A percentile compares a stretch with the other conserved stretches of the same genome.
These are phyloP conservation scores for Poa annua DNA, from an alignment of 176 grass and related monocot genomes.

Conservation along the genomic window DNA sequence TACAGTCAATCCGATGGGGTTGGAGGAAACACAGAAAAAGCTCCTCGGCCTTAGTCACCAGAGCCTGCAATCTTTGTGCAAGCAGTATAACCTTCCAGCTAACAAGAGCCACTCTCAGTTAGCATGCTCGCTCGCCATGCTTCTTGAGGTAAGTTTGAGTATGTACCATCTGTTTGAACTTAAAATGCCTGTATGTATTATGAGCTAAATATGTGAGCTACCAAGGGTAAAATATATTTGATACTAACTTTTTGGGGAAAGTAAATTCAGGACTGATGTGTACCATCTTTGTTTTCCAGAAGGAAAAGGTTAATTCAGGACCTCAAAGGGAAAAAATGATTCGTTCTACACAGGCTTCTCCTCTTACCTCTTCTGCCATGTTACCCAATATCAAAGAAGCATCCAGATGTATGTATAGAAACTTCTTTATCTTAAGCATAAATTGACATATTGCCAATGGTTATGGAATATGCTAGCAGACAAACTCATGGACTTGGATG, in stretches of 20 bases:
- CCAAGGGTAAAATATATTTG: background rate
- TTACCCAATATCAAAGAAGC: constrained; percentile 50
- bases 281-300: constrained; percentile 33
- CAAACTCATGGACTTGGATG: constrained; percentile 28
- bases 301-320: constrained; percentile 42
- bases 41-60: constrained; percentile 64
- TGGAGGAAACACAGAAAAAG: constrained; percentile 55
- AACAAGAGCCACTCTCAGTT: constrained; percentile 72
- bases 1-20: constrained; percentile 56
- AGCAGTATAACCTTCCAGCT: constrained; percentile 65
- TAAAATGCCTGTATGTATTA: constrained; percentile 1
- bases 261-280: background rate
- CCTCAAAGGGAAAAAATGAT: constrained; percentile 36
- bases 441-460: constrained; percentile 22
- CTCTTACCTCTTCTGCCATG: constrained; percentile 16
- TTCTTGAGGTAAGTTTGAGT: constrained; percentile 59
- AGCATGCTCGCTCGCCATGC: constrained; percentile 58
- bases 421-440: constrained; percentile 21
- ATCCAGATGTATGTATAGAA: constrained; percentile 49
- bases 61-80: constrained; percentile 84
- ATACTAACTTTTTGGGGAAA: background rate
- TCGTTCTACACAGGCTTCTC: constrained; percentile 43
- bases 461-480: constrained; percentile 26
- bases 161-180: background rate
- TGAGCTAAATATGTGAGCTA: background rate